phyloP scores from a whole-genome alignment of 805 yeast species.

The Clavispora vitiphila region DNA sequence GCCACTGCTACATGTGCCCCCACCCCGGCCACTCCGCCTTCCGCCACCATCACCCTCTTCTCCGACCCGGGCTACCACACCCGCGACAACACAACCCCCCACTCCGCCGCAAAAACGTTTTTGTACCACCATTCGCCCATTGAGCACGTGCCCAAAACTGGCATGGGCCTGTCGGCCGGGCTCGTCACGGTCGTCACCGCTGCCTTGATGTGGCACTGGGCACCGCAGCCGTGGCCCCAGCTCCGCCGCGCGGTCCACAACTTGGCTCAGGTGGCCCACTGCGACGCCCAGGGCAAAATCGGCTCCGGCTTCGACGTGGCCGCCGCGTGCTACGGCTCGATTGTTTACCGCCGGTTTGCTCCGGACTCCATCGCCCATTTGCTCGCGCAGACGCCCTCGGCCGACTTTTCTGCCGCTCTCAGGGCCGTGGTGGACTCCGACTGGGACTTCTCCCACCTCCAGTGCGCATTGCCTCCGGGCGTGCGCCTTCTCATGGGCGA shows the following conservation, averaged over 20 bases:
- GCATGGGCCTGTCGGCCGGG: conserved; percentile 95
- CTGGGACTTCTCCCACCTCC: conserved; percentile 59
- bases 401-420: conserved; percentile 19
- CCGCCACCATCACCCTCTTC: conserved; percentile 55
- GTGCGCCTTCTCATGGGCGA: conserved; percentile 86
- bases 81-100: conserved; percentile 42
- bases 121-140: conserved; percentile 58
- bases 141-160: conserved; percentile 81
- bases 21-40: too few species aligned
- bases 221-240: conserved; percentile 8
- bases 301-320: conserved; percentile 99
- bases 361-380: conserved; percentile 46
- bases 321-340: conserved; percentile 88
- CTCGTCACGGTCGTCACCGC: conserved; percentile 76
- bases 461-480: conserved; percentile 63
- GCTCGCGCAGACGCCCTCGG: conserved; percentile 20
- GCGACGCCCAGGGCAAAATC: conserved; percentile 89
- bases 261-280: conserved; percentile 83
- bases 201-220: conserved; percentile 47
- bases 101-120: conserved; percentile 40
- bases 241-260: conserved; percentile 56
- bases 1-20: too few species aligned
- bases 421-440: conserved; percentile 35
- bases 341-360: conserved; percentile 70
- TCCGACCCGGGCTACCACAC: conserved; percentile 92